Conservation (phyloP, 2,329 filamentous ascomycete species). For the Cercospora janseana region DNA sequence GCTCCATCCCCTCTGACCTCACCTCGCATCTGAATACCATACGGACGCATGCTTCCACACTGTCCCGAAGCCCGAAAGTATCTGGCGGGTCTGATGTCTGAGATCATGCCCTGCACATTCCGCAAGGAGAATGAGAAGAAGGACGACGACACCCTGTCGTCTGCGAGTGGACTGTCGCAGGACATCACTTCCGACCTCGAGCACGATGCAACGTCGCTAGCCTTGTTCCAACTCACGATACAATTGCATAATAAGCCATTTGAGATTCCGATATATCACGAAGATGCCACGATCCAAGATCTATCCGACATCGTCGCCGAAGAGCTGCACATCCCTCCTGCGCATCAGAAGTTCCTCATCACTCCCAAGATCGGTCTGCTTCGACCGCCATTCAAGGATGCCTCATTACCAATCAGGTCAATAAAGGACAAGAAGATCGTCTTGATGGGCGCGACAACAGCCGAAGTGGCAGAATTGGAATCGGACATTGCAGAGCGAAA, state of each 20-base stretch:
- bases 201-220: slow-evolving; percentile 23
- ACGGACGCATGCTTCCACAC: slow-evolving; percentile 15
- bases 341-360: slow-evolving; percentile 67
- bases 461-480: slow-evolving; percentile 58
- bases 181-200: slow-evolving; percentile 22
- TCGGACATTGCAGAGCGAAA: slow-evolving; percentile 51
- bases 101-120: slow-evolving; percentile 17
- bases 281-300: slow-evolving; percentile 54
- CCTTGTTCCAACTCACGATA: slow-evolving; percentile 47
- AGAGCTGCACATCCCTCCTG: slow-evolving; percentile 57
- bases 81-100: slow-evolving; percentile 13
- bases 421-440: slow-evolving; percentile 60
- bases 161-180: slow-evolving; percentile 15
- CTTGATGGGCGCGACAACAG: slow-evolving; percentile 62
- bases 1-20: too few relatives aligned
- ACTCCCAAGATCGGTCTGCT: slow-evolving; percentile 64
- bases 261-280: slow-evolving; percentile 47
- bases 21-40: too few relatives aligned
- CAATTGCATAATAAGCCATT: slow-evolving; percentile 56
- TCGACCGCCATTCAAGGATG: slow-evolving; percentile 63
- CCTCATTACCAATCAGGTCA: slow-evolving; percentile 50
- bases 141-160: slow-evolving; percentile 13
- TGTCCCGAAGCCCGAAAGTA: slow-evolving; percentile 20
- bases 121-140: slow-evolving; percentile 7
- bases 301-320: slow-evolving; percentile 59